Conservation (phyloP, 1,284 basidiomycete genomes). For the Heterobasidion annosum region DNA sequence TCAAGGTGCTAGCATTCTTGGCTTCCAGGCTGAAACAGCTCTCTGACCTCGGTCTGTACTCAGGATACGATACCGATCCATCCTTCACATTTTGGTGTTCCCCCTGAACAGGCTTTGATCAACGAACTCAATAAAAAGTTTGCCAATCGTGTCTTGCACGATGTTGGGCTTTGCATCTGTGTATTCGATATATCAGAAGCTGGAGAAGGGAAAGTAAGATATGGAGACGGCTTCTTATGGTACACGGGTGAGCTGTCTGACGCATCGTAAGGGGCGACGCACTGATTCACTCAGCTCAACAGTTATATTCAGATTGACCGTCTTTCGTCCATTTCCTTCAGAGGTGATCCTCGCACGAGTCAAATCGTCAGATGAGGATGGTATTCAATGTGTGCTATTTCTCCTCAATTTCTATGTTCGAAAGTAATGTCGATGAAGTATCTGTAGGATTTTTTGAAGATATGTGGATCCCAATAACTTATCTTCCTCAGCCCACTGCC, state of each 20-base stretch:
- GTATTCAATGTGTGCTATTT: slow-evolving; percentile 62
- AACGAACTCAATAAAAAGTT: slow-evolving; percentile 89
- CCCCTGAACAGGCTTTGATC: slow-evolving; percentile 64
- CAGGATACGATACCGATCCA: slow-evolving; percentile 77
- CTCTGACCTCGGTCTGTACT: background rate
- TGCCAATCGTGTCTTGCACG: slow-evolving; percentile 87
- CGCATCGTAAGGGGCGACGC: background rate
- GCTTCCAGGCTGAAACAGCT: background rate
- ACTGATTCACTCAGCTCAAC: slow-evolving; percentile 2
- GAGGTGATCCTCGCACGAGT: slow-evolving; percentile 90
- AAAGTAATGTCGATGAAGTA: slow-evolving; percentile 38
- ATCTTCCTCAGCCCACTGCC: slow-evolving; percentile 67
- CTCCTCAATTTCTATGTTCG: slow-evolving; percentile 1
- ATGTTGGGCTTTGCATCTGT: slow-evolving; percentile 85
- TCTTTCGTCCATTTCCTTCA: slow-evolving; percentile 87
- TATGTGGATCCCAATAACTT: slow-evolving; percentile 71
- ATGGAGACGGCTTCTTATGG: slow-evolving; percentile 93
- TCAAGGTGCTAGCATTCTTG: slow-evolving; percentile 32
- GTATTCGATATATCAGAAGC: slow-evolving; percentile 83
- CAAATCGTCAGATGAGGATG: slow-evolving; percentile 74
- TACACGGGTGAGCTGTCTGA: slow-evolving; percentile 65
- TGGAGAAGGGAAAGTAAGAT: slow-evolving; percentile 87
- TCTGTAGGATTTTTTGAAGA: slow-evolving; percentile 93
- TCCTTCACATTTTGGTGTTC: slow-evolving; percentile 65
- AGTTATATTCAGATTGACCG: slow-evolving; percentile 87